These are phyloP conservation scores for Metarhizium guizhouense DNA, from an alignment of 2,329 filamentous ascomycete species.

Conservation along the genomic window DNA sequence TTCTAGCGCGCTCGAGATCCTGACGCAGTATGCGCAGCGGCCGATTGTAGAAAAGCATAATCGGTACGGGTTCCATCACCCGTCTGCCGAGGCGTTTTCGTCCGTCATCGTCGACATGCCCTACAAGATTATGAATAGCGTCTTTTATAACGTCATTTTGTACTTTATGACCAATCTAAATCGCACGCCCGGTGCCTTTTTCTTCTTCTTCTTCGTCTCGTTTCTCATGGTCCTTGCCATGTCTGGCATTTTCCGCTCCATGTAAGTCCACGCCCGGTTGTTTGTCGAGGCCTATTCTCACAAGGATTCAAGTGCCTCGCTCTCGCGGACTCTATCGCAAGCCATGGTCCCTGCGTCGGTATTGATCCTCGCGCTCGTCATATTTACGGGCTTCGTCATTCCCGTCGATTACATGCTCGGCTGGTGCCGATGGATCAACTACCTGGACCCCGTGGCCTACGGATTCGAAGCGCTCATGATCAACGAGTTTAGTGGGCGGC, in stretches of 20 bases:
- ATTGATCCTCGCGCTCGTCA: slow-evolving; percentile 56
- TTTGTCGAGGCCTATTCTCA: too few relatives aligned
- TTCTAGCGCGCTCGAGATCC: slow-evolving; percentile 4
- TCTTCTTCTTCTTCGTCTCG: slow-evolving; percentile 58
- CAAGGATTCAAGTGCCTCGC: slow-evolving; percentile 36
- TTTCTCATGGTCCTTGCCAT: slow-evolving; percentile 68
- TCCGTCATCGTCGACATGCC: slow-evolving; percentile 82
- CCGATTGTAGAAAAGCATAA: slow-evolving; percentile 85
- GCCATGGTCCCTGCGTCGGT: slow-evolving; percentile 51
- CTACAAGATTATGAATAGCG: slow-evolving; percentile 58
- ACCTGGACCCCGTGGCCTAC: slow-evolving; percentile 58
- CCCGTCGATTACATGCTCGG: slow-evolving; percentile 63
- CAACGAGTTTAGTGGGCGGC: slow-evolving; percentile 59
- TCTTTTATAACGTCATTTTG: slow-evolving; percentile 64
- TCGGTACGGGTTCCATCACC: slow-evolving; percentile 84
- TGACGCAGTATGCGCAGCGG: slow-evolving; percentile 78
- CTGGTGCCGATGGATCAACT: slow-evolving; percentile 68
- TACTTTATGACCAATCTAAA: slow-evolving; percentile 84
- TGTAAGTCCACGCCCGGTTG: slow-evolving; percentile 21
- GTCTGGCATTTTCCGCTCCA: slow-evolving; percentile 78
- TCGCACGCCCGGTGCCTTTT: slow-evolving; percentile 63
- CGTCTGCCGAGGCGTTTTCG: slow-evolving; percentile 72
- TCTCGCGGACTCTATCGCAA: slow-evolving; percentile 59
- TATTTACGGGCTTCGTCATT: slow-evolving; percentile 61
- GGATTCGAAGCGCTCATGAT: slow-evolving; percentile 72